Evolutionary conservation across 352 stramenopile species (phyloP), one percentile per base, ranked within the genome.

Genomic region (Phytophthora fragariaefolia): DNA sequence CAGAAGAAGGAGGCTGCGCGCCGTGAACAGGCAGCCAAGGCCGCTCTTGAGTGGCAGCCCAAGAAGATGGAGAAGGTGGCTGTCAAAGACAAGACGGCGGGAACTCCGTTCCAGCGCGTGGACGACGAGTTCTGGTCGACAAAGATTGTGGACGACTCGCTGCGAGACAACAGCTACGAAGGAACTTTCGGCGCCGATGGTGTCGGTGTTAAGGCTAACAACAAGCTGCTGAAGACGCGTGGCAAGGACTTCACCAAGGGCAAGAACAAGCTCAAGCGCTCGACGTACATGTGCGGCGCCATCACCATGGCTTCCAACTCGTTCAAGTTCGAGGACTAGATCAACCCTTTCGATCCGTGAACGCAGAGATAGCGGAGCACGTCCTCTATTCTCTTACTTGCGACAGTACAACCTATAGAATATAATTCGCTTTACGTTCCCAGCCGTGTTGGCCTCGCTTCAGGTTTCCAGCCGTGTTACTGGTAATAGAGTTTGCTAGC

Each of bases 211-310:
- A 99, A 98, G 76, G 98, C 98, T 28, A 99, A 96, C 77, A 95
- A 99, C 72, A 98, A 99, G 58, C 84, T 99, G 30, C 77, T 99
- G 54, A 97, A 98, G 63, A 97, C 99, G 48, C 90, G 97, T 61
- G 98, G 98, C 38, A 99, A 99, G 80, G 97, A 99, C 77, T 99
- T 99, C 74, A 97, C 97, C 48, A 97, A 99, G 63, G 98, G 99
- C 69, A 99, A 99, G 85, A 99, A 98, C 64, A 99, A 99, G 82
- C 97, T 98, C 79, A 99, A 99, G 89, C 88, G 98, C 55, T 94
- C 95, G 46, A 97, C 82, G 58, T 99, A 99, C 84, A 92, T 96
- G 76, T 97, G 96, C 48, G 96, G 96, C 40, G 71, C 83, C 43
- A 99, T 99, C 67, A 91, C 87, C 50, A 93, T 98, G 83, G 90